Evolutionary conservation across 768 basidiomycete species (phyloP).

Genomic region (Dacryopinax spathularia): DNA sequence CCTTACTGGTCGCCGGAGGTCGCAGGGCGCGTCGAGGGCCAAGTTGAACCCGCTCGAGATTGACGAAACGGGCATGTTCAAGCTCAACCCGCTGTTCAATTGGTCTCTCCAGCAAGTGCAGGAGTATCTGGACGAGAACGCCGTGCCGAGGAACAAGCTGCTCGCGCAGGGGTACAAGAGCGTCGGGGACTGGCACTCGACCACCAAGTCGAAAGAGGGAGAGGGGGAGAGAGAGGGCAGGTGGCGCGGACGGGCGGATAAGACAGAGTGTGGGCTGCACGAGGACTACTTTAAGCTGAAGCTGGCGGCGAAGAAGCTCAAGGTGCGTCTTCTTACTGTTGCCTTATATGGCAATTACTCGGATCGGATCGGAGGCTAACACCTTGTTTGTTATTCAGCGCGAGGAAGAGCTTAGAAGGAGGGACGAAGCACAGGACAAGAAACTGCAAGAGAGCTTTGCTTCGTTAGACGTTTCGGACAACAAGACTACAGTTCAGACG

Average conservation of each 20-base stretch:
- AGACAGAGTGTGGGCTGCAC: constrained; percentile 94
- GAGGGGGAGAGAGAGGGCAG: constrained; percentile 72
- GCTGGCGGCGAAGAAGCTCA: constrained; percentile 21
- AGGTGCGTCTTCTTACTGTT: constrained; percentile 16
- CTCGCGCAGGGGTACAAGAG: constrained; percentile 86
- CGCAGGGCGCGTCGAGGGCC: constrained; percentile 84
- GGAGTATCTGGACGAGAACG: constrained; percentile 64
- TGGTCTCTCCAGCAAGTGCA: constrained; percentile 82
- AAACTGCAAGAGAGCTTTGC: background rate
- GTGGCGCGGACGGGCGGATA: constrained; percentile 69
- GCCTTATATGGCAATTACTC: background rate
- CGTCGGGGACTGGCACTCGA: constrained; percentile 97
- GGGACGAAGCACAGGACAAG: constrained; percentile 16
- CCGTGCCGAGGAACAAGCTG: constrained; percentile 77
- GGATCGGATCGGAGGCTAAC: background rate
- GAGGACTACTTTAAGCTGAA: constrained; percentile 70
- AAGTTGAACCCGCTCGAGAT: constrained; percentile 74
- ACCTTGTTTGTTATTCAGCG: constrained; percentile 12
- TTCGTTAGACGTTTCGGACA: background rate
- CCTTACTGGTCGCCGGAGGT: constrained; percentile 87
- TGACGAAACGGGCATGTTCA: constrained; percentile 77
- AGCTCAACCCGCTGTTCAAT: constrained; percentile 82
- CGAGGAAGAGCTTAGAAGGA: constrained; percentile 18
- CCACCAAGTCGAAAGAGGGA: constrained; percentile 45
- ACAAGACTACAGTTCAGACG: background rate